Percentiles rank a stretch among this genome's conserved stretches.
Conservation (phyloP, 441 rosid species). For the Brassica balearica region DNA sequence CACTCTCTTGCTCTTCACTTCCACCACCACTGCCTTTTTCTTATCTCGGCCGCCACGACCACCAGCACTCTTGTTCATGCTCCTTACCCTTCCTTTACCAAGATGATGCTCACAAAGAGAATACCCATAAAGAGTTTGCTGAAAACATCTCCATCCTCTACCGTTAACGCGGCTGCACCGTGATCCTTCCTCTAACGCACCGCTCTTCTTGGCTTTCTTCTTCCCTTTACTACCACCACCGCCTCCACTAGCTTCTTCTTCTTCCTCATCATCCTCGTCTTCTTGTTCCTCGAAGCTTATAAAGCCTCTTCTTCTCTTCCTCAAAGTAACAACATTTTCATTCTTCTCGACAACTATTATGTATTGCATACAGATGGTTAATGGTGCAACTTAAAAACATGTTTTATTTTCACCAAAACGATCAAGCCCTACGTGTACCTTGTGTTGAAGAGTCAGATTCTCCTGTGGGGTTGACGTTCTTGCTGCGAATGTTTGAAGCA, state of each 20-base stretch:
- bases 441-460: conserved; percentile 33
- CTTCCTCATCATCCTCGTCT: conserved; percentile 22
- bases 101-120: conserved; percentile 95
- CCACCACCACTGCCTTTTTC: conserved; percentile 35
- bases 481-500: conserved; percentile 32
- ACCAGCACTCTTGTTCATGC: conserved; percentile 51
- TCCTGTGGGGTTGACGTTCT: conserved; percentile 26
- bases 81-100: conserved; percentile 88
- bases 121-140: conserved; percentile 88
- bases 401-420: not conserved
- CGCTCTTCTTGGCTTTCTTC: conserved; percentile 42
- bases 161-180: conserved; percentile 95
- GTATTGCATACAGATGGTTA: conserved; percentile 29
- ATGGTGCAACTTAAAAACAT: conserved; percentile 31
- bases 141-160: conserved; percentile 96
- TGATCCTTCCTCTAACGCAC: conserved; percentile 79
- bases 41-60: conserved; percentile 31
- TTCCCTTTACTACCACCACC: conserved; percentile 55
- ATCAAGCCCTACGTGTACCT: conserved; percentile 27
- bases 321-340: conserved; percentile 58
- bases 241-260: conserved; percentile 33
- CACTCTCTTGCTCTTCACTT: conserved; percentile 55
- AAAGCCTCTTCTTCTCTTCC: conserved; percentile 74
- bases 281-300: conserved; percentile 41
- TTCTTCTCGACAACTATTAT: conserved; percentile 44